Percentiles rank a stretch among this genome's conserved stretches.
Conservation (phyloP, 306 rosid species). For the Corylus avellana region DNA sequence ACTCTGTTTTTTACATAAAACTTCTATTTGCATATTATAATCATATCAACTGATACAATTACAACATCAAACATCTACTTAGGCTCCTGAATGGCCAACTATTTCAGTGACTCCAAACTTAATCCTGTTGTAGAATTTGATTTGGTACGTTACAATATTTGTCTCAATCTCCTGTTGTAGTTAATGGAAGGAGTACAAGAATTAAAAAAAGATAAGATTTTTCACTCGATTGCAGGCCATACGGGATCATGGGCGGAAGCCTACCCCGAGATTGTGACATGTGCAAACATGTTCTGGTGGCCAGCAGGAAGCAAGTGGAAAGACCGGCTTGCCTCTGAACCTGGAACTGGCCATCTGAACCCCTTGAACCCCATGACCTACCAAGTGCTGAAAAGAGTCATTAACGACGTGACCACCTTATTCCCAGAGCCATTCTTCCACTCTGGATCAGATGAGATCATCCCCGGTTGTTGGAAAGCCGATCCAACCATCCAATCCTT, state of each 20-base stretch:
- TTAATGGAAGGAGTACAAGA: conserved; percentile 2
- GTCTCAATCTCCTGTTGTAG: neutral
- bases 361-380: conserved; percentile 82
- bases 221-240: conserved; percentile 50
- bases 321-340: conserved; percentile 67
- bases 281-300: conserved; percentile 91
- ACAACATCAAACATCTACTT: too few relatives aligned
- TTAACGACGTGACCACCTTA: conserved; percentile 48
- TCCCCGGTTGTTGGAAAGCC: conserved; percentile 85
- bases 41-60: too few relatives aligned
- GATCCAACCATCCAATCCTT: conserved; percentile 58
- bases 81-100: too few relatives aligned
- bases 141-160: too few relatives aligned
- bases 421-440: conserved; percentile 82
- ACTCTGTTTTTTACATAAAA: too few relatives aligned
- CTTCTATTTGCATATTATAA: too few relatives aligned
- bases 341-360: conserved; percentile 89
- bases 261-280: conserved; percentile 78
- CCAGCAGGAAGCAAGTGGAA: conserved; percentile 55
- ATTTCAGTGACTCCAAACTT: too few relatives aligned
- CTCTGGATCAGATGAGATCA: conserved; percentile 69
- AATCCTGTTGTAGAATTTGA: too few relatives aligned
- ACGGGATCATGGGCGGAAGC: conserved; percentile 91
- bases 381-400: conserved; percentile 70
- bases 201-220: neutral